Conservation (phyloP, 305 asterid species). For the Fraxinus baroniana region DNA sequence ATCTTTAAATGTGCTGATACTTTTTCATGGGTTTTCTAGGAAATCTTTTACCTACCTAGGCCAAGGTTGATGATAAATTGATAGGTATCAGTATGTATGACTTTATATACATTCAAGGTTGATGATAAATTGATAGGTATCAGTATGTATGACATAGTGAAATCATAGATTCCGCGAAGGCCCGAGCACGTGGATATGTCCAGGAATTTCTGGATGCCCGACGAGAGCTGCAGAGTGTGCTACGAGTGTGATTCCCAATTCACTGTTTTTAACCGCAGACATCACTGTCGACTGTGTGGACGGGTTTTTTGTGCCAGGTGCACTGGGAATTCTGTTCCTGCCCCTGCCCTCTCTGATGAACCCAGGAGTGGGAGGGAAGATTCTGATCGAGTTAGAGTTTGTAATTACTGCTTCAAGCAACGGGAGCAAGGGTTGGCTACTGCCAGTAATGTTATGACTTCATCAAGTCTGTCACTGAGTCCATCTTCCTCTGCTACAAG, state of each 20-base stretch:
- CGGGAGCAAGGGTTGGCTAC: slow-evolving; percentile 49
- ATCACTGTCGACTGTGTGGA: slow-evolving; percentile 80
- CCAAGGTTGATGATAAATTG: slow-evolving; percentile 48
- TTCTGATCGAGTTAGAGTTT: slow-evolving; percentile 62
- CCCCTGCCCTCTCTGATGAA: slow-evolving; percentile 45
- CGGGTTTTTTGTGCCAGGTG: slow-evolving; percentile 81
- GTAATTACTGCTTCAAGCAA: slow-evolving; percentile 76
- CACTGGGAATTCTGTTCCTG: slow-evolving; percentile 56
- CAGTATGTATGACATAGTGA: slow-evolving; percentile 44
- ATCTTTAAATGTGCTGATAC: slow-evolving; percentile 19
- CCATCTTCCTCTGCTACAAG: slow-evolving; percentile 63
- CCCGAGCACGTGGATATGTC: slow-evolving; percentile 56
- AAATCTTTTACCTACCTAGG: slow-evolving; percentile 35
- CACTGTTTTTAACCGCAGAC: slow-evolving; percentile 73
- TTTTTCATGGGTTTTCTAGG: slow-evolving; percentile 31
- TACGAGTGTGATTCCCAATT: slow-evolving; percentile 82
- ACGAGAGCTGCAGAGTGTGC: slow-evolving; percentile 82
- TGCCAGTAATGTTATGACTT: slow-evolving; percentile 40
- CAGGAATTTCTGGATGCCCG: slow-evolving; percentile 94
- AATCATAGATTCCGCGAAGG: slow-evolving; percentile 63
- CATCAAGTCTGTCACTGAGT: slow-evolving; percentile 50
- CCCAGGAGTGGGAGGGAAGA: slow-evolving; percentile 50
- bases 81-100: slow-evolving; percentile 42
- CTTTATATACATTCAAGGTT: slow-evolving; percentile 37
- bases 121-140: slow-evolving; percentile 49